phyloP scores from a whole-genome alignment of 106 monocot species.

The Ottelia alismoides region DNA sequence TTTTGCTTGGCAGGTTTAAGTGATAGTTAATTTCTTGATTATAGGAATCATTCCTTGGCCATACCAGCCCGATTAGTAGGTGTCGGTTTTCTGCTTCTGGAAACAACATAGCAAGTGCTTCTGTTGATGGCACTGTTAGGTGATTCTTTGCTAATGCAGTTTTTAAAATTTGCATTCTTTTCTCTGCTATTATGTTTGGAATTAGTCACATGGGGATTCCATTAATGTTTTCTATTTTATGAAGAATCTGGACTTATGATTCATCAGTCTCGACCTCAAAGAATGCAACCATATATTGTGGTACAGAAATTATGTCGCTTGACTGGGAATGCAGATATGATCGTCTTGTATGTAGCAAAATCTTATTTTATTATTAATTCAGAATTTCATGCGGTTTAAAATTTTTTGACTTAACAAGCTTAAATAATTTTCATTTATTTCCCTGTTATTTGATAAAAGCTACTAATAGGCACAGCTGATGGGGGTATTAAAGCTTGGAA shows the following conservation, averaged over 20 bases:
- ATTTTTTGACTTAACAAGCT: no score
- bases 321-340: constrained; percentile 97
- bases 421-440: no score
- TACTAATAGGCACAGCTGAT: constrained; percentile 93
- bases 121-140: constrained; percentile 94
- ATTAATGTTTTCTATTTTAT: not conserved
- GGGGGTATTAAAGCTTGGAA: constrained; percentile 99
- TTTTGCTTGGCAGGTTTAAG: no score
- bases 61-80: constrained; percentile 84
- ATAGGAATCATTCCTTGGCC: constrained; percentile 96
- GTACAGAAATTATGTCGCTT: constrained; percentile 80
- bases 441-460: constrained; percentile 39
- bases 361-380: no score
- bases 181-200: not conserved
- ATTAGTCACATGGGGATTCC: no score
- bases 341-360: constrained; percentile 82
- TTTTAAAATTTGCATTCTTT: not conserved
- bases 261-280: constrained; percentile 77
- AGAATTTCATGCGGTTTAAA: no score
- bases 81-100: constrained; percentile 96
- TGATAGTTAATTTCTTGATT: not conserved
- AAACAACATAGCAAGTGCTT: constrained; percentile 89
- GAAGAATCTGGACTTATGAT: constrained; percentile 95
- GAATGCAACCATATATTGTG: constrained; percentile 97
- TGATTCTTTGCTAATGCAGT: constrained; percentile 11